These are phyloP conservation scores for Dillenia turbinata DNA, from an alignment of 164 flowering plant genomes.

Conservation along the genomic window DNA sequence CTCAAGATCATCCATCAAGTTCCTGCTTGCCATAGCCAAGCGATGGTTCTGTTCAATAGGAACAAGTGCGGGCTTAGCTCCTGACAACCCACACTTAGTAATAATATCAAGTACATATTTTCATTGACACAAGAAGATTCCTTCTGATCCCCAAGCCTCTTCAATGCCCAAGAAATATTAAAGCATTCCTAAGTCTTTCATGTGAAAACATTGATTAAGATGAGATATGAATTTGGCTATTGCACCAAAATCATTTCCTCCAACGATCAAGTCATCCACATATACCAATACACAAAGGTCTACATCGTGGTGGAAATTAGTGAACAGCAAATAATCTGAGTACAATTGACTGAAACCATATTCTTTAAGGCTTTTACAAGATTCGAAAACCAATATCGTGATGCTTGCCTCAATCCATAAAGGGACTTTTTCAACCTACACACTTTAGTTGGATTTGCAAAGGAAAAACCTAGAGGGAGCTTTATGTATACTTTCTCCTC, in stretches of 20 bases:
- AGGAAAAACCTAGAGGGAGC: neutral
- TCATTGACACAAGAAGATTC: neutral
- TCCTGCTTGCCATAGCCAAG: neutral
- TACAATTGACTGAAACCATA: neutral
- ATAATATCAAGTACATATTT: conserved; percentile 1
- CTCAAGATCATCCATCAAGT: neutral
- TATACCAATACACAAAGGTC: neutral
- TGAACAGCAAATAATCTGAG: conserved; percentile 1
- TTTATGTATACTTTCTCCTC: neutral
- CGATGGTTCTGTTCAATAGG: neutral
- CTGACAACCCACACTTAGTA: neutral
- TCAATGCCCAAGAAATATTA: conserved; percentile 4
- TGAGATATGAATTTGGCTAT: neutral
- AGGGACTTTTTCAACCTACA: neutral
- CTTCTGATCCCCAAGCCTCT: neutral
- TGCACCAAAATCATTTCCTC: neutral
- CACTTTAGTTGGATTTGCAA: neutral
- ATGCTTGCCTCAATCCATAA: conserved; percentile 1
- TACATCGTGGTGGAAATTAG: neutral
- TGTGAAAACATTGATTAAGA: neutral
- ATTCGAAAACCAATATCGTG: neutral
- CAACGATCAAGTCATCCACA: conserved; percentile 5
- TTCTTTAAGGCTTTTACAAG: neutral
- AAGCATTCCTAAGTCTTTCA: conserved; percentile 1
- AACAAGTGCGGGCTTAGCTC: neutral